phyloP scores from a whole-genome alignment of 2,329 filamentous ascomycete genomes.

The Colletotrichum chrysophilum region DNA sequence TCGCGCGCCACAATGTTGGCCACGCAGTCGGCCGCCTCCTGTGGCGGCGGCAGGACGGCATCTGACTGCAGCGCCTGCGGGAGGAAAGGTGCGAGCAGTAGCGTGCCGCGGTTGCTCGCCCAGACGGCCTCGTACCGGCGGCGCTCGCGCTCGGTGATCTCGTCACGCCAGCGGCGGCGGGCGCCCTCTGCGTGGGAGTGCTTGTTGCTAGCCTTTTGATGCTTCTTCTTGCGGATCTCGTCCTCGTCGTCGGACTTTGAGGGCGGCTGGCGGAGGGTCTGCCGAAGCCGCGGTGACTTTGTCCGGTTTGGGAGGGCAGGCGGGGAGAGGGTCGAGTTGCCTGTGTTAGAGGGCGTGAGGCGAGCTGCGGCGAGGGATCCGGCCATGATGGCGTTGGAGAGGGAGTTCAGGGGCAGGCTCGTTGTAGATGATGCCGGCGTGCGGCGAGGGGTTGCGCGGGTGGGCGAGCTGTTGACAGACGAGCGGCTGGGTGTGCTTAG shows the following conservation, averaged over 20 bases:
- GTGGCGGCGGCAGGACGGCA: not conserved
- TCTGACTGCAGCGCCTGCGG: not conserved
- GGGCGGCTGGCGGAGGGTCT: constrained; percentile 67
- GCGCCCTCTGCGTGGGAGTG: constrained; percentile 80
- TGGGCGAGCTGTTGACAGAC: constrained; percentile 34
- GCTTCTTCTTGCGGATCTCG: constrained; percentile 54
- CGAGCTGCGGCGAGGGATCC: constrained; percentile 74
- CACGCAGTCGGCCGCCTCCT: constrained; percentile 55
- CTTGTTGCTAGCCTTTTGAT: constrained; percentile 55
- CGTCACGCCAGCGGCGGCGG: constrained; percentile 77
- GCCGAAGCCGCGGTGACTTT: constrained; percentile 61
- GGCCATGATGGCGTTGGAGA: constrained; percentile 78
- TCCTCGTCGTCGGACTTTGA: constrained; percentile 58
- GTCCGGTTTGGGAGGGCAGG: constrained; percentile 47
- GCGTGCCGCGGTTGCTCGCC: constrained; percentile 77
- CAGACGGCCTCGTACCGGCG: constrained; percentile 85
- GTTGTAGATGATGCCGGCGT: constrained; percentile 33
- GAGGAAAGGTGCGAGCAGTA: constrained; percentile 35
- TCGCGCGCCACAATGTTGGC: constrained; percentile 73
- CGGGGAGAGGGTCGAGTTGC: constrained; percentile 42
- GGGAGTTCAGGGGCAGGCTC: constrained; percentile 63
- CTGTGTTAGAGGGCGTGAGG: constrained; percentile 43
- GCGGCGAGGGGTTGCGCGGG: constrained; percentile 38
- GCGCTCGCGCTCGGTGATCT: constrained; percentile 74
- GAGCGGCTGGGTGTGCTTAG: constrained; percentile 3